Percentiles rank a stretch among this genome's conserved stretches.
Conservation (phyloP, 2,329 filamentous ascomycete species). For the Zalaria sp. region DNA sequence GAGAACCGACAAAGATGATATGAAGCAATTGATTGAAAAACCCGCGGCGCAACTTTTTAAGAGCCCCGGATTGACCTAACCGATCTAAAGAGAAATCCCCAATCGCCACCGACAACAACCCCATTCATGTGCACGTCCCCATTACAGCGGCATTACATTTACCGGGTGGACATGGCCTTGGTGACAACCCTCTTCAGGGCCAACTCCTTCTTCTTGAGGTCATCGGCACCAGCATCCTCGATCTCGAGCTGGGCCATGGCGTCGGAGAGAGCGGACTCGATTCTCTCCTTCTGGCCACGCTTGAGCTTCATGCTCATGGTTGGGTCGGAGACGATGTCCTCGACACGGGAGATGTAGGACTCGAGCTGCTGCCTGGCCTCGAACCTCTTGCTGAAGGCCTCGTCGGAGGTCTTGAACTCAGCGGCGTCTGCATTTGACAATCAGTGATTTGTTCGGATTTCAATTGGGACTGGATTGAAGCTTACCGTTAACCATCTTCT, state of each 20-base stretch:
- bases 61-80: not conserved
- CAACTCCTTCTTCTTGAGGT: constrained; percentile 99
- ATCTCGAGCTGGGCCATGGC: constrained; percentile 97
- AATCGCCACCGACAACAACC: not conserved
- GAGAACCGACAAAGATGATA: no score
- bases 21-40: no score
- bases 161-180: constrained; percentile 44
- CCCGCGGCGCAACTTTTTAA: no score
- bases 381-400: constrained; percentile 98
- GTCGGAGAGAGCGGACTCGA: constrained; percentile 90
- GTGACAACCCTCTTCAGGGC: constrained; percentile 95
- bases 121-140: no score
- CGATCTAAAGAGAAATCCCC: constrained; percentile 4
- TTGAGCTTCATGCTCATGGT: constrained; percentile 94
- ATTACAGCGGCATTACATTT: constrained; percentile 4
- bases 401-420: constrained; percentile 97
- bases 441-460: not conserved
- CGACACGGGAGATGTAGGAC: constrained; percentile 95
- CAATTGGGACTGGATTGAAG: constrained; percentile 27
- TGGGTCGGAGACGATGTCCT: constrained; percentile 97
- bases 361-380: constrained; percentile 98
- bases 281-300: constrained; percentile 99
- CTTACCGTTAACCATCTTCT: constrained; percentile 75
- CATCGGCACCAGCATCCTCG: constrained; percentile 79
- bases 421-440: constrained; percentile 40